Percentiles rank a stretch among this genome's conserved stretches.
Evolutionary conservation across 306 rosid species (phyloP).

Genomic region (Dalbergia cochinchinensis): DNA sequence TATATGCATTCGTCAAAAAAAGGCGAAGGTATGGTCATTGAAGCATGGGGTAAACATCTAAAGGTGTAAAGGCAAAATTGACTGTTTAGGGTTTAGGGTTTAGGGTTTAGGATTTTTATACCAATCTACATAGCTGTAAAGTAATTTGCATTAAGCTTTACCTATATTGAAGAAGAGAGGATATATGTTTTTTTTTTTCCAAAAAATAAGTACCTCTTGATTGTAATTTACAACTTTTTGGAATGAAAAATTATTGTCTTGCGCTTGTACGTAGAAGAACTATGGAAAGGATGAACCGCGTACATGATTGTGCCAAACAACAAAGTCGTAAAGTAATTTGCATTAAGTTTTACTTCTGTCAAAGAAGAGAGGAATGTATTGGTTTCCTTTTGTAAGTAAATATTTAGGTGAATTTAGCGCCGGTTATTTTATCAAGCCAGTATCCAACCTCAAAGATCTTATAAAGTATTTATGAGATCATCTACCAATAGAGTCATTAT

Average conservation of each 20-base stretch:
- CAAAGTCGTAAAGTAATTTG: not conserved
- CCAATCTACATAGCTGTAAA: slow-evolving; percentile 1
- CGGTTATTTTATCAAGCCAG: no score
- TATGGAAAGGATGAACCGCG: slow-evolving; percentile 18
- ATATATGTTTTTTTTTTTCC: not conserved
- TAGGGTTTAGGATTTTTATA: no score
- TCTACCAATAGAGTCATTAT: no score
- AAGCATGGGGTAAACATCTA: slow-evolving; percentile 10
- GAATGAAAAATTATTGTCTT: not conserved
- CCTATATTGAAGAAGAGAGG: not conserved
- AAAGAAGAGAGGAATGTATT: not conserved
- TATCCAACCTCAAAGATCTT: no score
- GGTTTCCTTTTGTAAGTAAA: no score
- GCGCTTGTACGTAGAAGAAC: slow-evolving; percentile 24
- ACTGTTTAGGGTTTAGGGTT: not conserved
- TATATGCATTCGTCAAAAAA: not conserved
- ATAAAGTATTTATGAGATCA: no score
- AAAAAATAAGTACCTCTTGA: not conserved
- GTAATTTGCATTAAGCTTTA: not conserved
- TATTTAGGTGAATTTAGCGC: no score
- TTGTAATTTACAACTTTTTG: not conserved
- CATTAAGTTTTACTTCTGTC: not conserved
- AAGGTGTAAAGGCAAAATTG: not conserved
- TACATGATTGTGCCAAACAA: slow-evolving; percentile 8
- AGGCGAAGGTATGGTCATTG: slow-evolving; percentile 3